Conservation (phyloP, 73 alveolate species). For the Paramecium tetraurelia region DNA sequence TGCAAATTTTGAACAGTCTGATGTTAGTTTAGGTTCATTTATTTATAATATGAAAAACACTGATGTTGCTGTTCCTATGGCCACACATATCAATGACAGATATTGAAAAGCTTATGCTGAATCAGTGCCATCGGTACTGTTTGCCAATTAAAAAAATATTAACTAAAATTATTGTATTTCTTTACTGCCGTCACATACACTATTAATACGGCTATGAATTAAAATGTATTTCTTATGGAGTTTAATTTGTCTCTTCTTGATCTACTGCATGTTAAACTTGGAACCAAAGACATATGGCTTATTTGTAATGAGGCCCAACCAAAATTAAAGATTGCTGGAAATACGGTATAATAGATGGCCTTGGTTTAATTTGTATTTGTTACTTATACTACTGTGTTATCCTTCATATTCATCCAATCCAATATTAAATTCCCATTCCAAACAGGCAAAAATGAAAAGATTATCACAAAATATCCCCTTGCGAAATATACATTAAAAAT, state of each 20-base stretch:
- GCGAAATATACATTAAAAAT: neutral
- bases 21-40: conserved; percentile 63
- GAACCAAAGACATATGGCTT: conserved; percentile 70
- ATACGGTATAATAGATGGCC: conserved; percentile 13
- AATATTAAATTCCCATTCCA: conserved; percentile 49
- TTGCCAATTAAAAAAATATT: conserved; percentile 33
- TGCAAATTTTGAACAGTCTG: conserved; percentile 38
- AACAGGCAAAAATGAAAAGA: conserved; percentile 59
- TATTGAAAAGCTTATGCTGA: conserved; percentile 48
- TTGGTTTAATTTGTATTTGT: neutral
- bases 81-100: conserved; percentile 28
- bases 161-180: neutral
- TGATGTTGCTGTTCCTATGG: conserved; percentile 52
- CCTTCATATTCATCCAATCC: neutral
- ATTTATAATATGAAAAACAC: conserved; percentile 42
- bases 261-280: conserved; percentile 64
- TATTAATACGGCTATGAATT: conserved; percentile 62
- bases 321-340: conserved; percentile 63
- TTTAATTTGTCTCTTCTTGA: conserved; percentile 64
- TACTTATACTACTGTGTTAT: neutral
- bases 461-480: conserved; percentile 45
- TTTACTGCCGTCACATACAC: conserved; percentile 58
- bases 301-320: conserved; percentile 70
- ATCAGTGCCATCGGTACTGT: conserved; percentile 13
- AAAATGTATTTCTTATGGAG: conserved; percentile 60